These are phyloP conservation scores for Quercus agrifolia DNA, from an alignment of 306 rosid species.

Conservation along the genomic window DNA sequence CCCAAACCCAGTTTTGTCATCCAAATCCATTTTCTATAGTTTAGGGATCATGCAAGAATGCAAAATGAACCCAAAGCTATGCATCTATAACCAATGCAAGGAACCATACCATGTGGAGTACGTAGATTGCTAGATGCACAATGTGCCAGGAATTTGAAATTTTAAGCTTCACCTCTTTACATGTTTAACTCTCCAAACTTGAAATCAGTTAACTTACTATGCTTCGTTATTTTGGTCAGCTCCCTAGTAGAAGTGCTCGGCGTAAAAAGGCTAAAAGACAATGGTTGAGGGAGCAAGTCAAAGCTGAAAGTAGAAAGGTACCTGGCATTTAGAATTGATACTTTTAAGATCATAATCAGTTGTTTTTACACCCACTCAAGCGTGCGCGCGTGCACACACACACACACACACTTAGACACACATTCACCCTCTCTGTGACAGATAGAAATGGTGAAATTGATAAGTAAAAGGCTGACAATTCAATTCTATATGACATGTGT, in stretches of 20 bases:
- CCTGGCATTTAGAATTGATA: constrained; percentile 6
- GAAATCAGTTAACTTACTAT: neutral
- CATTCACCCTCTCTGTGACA: neutral
- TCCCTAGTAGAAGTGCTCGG: constrained; percentile 83
- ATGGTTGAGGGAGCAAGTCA: constrained; percentile 73
- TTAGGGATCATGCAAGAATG: neutral
- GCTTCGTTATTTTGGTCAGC: constrained; percentile 33
- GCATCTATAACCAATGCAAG: neutral
- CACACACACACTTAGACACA: neutral
- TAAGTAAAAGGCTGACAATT: neutral
- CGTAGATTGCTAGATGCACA: neutral
- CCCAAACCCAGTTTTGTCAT: neutral
- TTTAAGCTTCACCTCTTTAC: constrained; percentile 5
- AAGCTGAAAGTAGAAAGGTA: constrained; percentile 62
- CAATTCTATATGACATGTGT: neutral
- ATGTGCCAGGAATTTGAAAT: constrained; percentile 6
- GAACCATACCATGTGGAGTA: neutral
- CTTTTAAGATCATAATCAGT: neutral
- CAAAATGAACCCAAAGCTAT: neutral
- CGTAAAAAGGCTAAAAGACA: constrained; percentile 81
- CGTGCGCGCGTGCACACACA: neutral
- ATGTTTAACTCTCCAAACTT: neutral
- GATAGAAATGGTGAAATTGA: neutral
- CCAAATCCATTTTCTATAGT: neutral
- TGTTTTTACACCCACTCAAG: neutral